A percentile compares a stretch with the other conserved stretches of the same genome.
These are phyloP conservation scores for Boletus rubroflammeus DNA, from an alignment of 768 basidiomycete species.

Conservation along the genomic window DNA sequence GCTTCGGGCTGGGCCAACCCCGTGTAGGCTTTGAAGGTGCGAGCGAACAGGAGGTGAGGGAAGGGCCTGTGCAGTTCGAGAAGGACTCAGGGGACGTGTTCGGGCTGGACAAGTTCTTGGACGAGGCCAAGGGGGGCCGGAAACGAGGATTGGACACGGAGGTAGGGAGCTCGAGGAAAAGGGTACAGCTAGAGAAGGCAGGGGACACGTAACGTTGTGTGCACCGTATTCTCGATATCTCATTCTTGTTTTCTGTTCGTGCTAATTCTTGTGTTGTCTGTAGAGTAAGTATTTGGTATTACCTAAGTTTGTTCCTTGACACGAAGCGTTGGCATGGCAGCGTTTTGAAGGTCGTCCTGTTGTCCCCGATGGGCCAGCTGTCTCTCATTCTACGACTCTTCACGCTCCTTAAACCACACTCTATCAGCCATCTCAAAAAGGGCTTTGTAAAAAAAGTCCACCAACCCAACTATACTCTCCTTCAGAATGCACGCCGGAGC, in stretches of 20 bases:
- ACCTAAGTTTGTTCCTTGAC: not conserved
- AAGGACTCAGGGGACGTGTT: conserved; percentile 98
- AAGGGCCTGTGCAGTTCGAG: conserved; percentile 98
- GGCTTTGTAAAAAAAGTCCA: not conserved
- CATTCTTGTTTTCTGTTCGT: not conserved
- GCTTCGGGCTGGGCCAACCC: conserved; percentile 86
- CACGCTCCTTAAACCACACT: conserved; percentile 18
- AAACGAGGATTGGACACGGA: conserved; percentile 83
- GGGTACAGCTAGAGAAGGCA: conserved; percentile 65
- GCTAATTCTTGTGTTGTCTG: not conserved
- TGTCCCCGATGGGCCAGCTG: not conserved
- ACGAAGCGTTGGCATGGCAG: conserved; percentile 20
- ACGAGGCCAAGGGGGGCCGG: conserved; percentile 93
- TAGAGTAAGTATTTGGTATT: not conserved
- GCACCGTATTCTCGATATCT: not conserved
- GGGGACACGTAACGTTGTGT: conserved; percentile 35
- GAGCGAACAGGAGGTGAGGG: conserved; percentile 73
- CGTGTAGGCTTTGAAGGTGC: conserved; percentile 91
- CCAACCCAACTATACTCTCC: not conserved
- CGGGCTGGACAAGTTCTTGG: conserved; percentile 94
- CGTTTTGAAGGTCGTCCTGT: not conserved
- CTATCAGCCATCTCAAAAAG: not conserved
- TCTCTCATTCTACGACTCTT: conserved; percentile 7
- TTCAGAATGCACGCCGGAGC: conserved; percentile 25
- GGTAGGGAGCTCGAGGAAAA: conserved; percentile 65